Conservation (phyloP, 179 eudicot species). For the Beta lomatogona region DNA sequence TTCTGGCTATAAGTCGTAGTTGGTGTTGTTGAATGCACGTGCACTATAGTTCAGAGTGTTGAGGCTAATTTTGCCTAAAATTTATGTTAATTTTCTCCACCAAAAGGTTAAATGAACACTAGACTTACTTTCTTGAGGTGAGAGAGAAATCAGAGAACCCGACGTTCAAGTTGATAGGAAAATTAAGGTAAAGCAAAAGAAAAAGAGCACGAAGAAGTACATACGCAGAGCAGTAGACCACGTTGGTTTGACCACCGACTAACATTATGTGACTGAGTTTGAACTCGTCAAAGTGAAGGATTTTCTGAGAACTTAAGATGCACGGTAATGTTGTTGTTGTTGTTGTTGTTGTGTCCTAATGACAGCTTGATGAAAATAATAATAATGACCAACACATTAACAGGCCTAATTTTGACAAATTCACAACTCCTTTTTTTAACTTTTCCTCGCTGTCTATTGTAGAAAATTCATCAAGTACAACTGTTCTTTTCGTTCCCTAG, state of each 20-base stretch:
- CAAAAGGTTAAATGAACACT: no score
- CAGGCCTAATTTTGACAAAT: neutral
- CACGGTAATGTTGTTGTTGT: neutral
- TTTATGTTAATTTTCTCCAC: no score
- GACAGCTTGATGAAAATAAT: neutral
- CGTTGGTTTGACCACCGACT: conserved; percentile 41
- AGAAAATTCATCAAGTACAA: conserved; percentile 18
- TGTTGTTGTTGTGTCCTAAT: neutral
- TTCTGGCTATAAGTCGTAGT: no score
- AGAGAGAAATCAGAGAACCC: no score
- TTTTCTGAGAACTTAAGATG: conserved; percentile 20
- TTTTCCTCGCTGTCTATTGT: conserved; percentile 31
- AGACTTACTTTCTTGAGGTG: no score
- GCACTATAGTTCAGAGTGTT: no score
- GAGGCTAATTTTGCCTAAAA: no score
- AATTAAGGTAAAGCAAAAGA: neutral
- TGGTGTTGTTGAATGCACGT: no score
- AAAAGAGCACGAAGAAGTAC: neutral
- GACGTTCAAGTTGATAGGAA: neutral
- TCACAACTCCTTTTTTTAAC: neutral
- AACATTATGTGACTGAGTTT: neutral
- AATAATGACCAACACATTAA: neutral
- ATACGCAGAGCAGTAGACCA: neutral
- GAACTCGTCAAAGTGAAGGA: conserved; percentile 10
- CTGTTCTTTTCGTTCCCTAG: neutral